Base-by-base conservation (phyloP, 208 protist genomes). In the Trypanosoma theileri region DNA sequence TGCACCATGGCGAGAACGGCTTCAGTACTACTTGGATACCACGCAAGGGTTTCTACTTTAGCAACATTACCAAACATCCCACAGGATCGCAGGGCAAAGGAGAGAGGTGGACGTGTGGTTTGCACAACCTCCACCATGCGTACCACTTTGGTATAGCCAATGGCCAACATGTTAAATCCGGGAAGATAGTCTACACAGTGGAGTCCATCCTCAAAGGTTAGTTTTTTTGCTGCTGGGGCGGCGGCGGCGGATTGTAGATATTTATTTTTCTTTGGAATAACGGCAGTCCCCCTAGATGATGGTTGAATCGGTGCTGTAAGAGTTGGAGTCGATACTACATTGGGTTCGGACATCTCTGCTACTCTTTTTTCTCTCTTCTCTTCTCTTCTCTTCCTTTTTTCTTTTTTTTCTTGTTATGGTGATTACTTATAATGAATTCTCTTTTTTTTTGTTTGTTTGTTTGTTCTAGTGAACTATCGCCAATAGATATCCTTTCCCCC, bases 1-100 rank as follows among this genome's bases (percentile, higher is more conserved):
- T 95, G 86, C 41, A 93, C 82, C 75, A 93, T 91, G 28, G 87
- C 90, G 21, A 95, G 75, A 0, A 85, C 79, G 17, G 84, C 88
- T 57, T 95, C 90, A 41, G 71, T 62, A 4, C 57, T 58, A 46
- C 79, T 86, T 0, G 90, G 90, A 59, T 92, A 93, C 86, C 90
- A 95, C 24, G 72, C 72, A 40, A 93, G 76, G 19, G 66, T 61
- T 45, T 92, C 88, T 41, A 93, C 86, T 67, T 90, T 93, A 53
- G 81, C 77, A 13, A 93, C 61, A 24, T 77, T 81, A 19, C 82
- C 77, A 67, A 89, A 88, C 48, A 67, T 77, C 8, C 86, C 84
- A 55, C 76, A 81, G 51, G 77, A 75, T 24, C 81, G 85, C 48
- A 94, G 45, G 12, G 73, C 69, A 44, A 90, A 86, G 16, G 69